Percentiles rank a stretch among this genome's conserved stretches.
Conservation (phyloP, 768 basidiomycete genomes). For the Naganishia vishniacii region DNA sequence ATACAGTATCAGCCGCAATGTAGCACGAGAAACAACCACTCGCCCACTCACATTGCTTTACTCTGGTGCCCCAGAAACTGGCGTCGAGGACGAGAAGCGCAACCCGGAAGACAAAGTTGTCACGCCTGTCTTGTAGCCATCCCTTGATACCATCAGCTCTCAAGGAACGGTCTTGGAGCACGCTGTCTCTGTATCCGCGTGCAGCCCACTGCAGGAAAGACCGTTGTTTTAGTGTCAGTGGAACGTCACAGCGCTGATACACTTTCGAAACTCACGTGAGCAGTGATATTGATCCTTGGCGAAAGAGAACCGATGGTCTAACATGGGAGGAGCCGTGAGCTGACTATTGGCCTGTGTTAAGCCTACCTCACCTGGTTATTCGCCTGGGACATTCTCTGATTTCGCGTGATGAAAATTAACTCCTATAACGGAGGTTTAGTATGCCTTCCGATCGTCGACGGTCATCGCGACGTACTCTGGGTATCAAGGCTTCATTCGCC, state of each 20-base stretch:
- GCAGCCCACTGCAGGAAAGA: conserved; percentile 18
- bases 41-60: conserved; percentile 51
- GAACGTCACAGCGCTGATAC: too few relatives aligned
- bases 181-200: conserved; percentile 21
- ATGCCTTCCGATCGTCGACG: too few relatives aligned
- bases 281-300: conserved; percentile 84
- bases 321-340: not conserved
- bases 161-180: conserved; percentile 42
- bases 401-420: conserved; percentile 46
- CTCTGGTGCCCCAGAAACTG: conserved; percentile 61
- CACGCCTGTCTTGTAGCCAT: conserved; percentile 45
- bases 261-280: conserved; percentile 60
- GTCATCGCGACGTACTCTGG: conserved; percentile 31
- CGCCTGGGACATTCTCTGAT: conserved; percentile 51
- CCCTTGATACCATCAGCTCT: conserved; percentile 38
- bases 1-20: too few relatives aligned
- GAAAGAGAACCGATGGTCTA: conserved; percentile 78
- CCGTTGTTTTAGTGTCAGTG: not conserved
- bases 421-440: conserved; percentile 22
- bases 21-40: too few relatives aligned
- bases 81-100: conserved; percentile 67
- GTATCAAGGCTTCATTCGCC: conserved; percentile 49
- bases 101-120: conserved; percentile 60
- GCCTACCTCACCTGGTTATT: conserved; percentile 53
- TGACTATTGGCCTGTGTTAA: too few relatives aligned